phyloP scores from a whole-genome alignment of 768 basidiomycete genomes.

The Thelephora ganbajun region DNA sequence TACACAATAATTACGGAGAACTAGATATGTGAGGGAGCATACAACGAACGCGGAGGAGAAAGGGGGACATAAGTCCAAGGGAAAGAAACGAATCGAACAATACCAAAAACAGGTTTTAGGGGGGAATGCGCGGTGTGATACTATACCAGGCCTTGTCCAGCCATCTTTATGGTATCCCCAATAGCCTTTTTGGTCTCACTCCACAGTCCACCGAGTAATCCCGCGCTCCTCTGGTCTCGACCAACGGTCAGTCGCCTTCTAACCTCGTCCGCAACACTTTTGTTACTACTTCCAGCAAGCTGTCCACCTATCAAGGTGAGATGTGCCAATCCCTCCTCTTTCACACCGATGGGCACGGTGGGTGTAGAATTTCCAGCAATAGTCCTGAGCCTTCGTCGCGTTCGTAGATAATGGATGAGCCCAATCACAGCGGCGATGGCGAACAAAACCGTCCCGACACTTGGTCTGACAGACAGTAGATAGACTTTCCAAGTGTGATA shows the following conservation, averaged over 20 bases:
- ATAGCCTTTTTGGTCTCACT: conserved; percentile 36
- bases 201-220: conserved; percentile 30
- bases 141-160: conserved; percentile 58
- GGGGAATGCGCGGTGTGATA: too few species aligned
- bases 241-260: conserved; percentile 32
- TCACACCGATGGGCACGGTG: too few species aligned
- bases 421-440: conserved; percentile 35
- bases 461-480: conserved; percentile 3
- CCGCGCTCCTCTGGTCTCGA: conserved; percentile 23
- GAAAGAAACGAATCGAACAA: too few species aligned
- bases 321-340: too few species aligned
- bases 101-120: too few species aligned
- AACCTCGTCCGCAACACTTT: conserved; percentile 40
- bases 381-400: conserved; percentile 26
- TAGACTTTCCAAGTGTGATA: too few species aligned
- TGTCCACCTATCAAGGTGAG: background rate
- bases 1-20: too few species aligned
- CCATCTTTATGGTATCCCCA: conserved; percentile 61
- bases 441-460: conserved; percentile 20
- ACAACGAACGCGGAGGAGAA: too few species aligned
- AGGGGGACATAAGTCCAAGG: too few species aligned
- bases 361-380: conserved; percentile 5
- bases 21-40: too few species aligned
- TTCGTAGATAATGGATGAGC: conserved; percentile 35
- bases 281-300: conserved; percentile 6